Percentiles rank a stretch among this genome's conserved stretches.
phyloP scores from a whole-genome alignment of 2,329 filamentous ascomycete species.

The Fusarium newnesense region DNA sequence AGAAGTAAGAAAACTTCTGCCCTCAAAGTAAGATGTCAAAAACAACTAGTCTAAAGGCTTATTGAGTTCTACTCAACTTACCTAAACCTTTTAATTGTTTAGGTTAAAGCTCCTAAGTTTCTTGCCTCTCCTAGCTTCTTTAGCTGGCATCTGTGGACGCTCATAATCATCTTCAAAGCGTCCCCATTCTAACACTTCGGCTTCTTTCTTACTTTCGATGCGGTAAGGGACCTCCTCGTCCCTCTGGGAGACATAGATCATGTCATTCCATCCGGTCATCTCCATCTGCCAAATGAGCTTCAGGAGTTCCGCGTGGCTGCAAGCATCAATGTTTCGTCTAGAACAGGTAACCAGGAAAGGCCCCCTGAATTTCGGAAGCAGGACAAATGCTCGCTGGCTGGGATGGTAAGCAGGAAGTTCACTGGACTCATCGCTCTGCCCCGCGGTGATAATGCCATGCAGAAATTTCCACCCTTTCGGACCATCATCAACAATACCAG shows the following conservation, averaged over 20 bases:
- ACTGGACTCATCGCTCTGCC: not conserved
- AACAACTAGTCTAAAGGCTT: not conserved
- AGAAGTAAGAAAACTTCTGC: not conserved
- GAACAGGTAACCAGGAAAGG: not conserved
- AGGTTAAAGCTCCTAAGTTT: not conserved
- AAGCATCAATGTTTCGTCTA: slow-evolving; percentile 18
- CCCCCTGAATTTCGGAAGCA: not conserved
- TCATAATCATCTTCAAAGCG: not conserved
- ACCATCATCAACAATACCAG: not conserved
- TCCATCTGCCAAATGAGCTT: slow-evolving; percentile 28
- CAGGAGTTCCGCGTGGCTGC: slow-evolving; percentile 18
- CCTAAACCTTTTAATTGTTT: not conserved
- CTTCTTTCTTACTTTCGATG: not conserved
- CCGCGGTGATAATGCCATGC: slow-evolving; percentile 7
- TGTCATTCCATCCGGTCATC: slow-evolving; percentile 37
- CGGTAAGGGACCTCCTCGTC: slow-evolving; percentile 24
- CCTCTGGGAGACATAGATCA: slow-evolving; percentile 40
- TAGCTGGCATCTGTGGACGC: not conserved
- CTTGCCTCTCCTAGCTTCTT: not conserved
- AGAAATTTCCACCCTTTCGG: slow-evolving; percentile 26
- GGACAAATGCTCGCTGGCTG: slow-evolving; percentile 21
- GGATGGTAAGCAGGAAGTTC: slow-evolving; percentile 3
- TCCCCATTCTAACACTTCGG: slow-evolving; percentile 1
- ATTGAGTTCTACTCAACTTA: not conserved
- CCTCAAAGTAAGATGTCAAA: not conserved